phyloP scores from a whole-genome alignment of 768 basidiomycete genomes.

The Filobasidium wieringae region DNA sequence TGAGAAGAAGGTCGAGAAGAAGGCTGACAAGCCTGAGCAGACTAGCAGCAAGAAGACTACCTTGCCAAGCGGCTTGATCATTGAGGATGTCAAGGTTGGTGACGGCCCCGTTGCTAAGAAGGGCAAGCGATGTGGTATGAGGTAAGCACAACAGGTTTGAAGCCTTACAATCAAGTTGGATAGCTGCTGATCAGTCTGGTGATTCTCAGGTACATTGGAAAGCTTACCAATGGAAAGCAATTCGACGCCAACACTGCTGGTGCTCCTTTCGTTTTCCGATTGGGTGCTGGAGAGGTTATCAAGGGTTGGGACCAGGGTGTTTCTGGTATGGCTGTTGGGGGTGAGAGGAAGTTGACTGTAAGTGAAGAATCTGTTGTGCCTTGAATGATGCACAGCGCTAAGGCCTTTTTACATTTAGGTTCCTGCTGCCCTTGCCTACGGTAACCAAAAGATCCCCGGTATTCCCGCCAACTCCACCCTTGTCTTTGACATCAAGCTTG shows the following conservation, averaged over 20 bases:
- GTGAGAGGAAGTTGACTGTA: slow-evolving; percentile 62
- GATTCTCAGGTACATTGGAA: slow-evolving; percentile 61
- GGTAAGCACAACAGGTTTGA: slow-evolving; percentile 36
- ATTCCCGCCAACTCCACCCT: slow-evolving; percentile 69
- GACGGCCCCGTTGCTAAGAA: slow-evolving; percentile 76
- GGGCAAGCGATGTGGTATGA: slow-evolving; percentile 69
- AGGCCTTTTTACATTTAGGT: slow-evolving; percentile 15
- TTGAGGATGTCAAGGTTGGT: slow-evolving; percentile 65
- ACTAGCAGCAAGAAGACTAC: slow-evolving; percentile 19
- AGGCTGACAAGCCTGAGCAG: slow-evolving; percentile 22
- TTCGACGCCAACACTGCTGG: slow-evolving; percentile 46
- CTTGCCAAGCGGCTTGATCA: slow-evolving; percentile 60
- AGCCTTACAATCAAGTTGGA: not conserved
- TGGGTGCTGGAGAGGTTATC: slow-evolving; percentile 85
- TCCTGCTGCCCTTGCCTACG: slow-evolving; percentile 44
- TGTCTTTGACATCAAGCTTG: slow-evolving; percentile 47
- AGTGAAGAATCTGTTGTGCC: too few species aligned
- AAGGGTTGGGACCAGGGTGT: slow-evolving; percentile 86
- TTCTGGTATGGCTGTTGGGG: slow-evolving; percentile 75
- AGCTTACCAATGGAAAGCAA: slow-evolving; percentile 70
- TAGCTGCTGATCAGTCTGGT: too few species aligned
- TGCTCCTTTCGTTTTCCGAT: slow-evolving; percentile 57
- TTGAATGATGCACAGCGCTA: too few species aligned
- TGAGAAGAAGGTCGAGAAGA: slow-evolving; percentile 17
- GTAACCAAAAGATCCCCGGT: slow-evolving; percentile 47